phyloP scores from a whole-genome alignment of 2,329 filamentous ascomycete species.

The Cordyceps militaris region DNA sequence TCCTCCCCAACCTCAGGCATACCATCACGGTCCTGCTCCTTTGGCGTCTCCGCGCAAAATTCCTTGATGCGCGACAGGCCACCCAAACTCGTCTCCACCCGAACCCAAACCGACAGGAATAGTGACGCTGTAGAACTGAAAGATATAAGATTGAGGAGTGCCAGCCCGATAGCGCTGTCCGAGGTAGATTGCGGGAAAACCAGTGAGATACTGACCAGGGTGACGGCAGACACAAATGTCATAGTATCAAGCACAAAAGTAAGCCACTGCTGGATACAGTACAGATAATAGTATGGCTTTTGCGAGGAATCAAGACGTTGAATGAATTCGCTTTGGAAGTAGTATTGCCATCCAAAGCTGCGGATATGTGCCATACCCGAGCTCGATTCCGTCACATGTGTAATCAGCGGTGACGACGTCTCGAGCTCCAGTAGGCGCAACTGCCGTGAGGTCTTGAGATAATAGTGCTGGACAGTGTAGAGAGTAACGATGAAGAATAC shows the following conservation, averaged over 20 bases:
- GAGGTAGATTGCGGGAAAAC: slow-evolving; percentile 7
- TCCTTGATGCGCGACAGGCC: neutral
- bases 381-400: slow-evolving; percentile 36
- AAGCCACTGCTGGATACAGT: slow-evolving; percentile 48
- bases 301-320: slow-evolving; percentile 44
- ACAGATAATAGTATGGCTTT: slow-evolving; percentile 47
- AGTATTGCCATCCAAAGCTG: slow-evolving; percentile 45
- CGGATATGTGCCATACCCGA: slow-evolving; percentile 41
- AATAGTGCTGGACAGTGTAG: slow-evolving; percentile 25
- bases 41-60: neutral
- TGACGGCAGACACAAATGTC: slow-evolving; percentile 35
- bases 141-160: slow-evolving; percentile 18
- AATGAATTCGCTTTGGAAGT: slow-evolving; percentile 36
- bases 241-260: slow-evolving; percentile 40
- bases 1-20: neutral
- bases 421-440: slow-evolving; percentile 30
- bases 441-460: slow-evolving; percentile 30
- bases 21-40: neutral
- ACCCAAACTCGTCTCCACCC: neutral
- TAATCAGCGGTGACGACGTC: slow-evolving; percentile 28
- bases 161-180: slow-evolving; percentile 13
- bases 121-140: slow-evolving; percentile 18
- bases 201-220: slow-evolving; percentile 39
- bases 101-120: neutral
- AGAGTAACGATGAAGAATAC: slow-evolving; percentile 20